phyloP scores from a whole-genome alignment of 106 monocot species.

The Vanilla planifolia region DNA sequence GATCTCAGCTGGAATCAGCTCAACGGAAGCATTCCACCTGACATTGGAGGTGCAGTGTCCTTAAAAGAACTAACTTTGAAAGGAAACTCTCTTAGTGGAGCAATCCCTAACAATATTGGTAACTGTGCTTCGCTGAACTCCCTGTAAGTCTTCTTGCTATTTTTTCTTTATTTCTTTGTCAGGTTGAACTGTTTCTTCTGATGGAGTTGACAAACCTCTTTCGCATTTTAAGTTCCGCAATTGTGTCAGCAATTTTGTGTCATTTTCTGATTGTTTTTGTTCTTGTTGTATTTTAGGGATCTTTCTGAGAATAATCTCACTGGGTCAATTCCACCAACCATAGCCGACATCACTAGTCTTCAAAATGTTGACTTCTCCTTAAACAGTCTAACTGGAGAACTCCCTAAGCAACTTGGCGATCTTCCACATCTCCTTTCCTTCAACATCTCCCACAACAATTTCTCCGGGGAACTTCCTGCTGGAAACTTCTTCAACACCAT shows the following conservation, averaged over 20 bases:
- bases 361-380: conserved; percentile 39
- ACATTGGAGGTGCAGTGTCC: conserved; percentile 19
- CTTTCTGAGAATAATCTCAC: conserved; percentile 18
- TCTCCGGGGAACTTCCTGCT: conserved; percentile 42
- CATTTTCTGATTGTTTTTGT: background rate
- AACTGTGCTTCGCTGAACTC: conserved; percentile 32
- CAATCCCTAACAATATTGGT: conserved; percentile 37
- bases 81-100: conserved; percentile 34
- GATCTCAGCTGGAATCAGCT: conserved; percentile 32
- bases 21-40: conserved; percentile 28
- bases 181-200: no score
- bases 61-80: conserved; percentile 28
- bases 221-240: no score
- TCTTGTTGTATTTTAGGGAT: background rate
- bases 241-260: no score
- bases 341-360: conserved; percentile 34
- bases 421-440: conserved; percentile 33
- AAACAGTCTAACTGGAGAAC: conserved; percentile 33
- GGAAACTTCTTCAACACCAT: conserved; percentile 55
- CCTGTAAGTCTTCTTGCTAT: conserved; percentile 20
- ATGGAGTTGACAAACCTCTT: no score
- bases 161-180: background rate
- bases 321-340: conserved; percentile 8
- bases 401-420: conserved; percentile 42
- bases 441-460: conserved; percentile 47